phyloP scores from a whole-genome alignment of 2,329 filamentous ascomycete genomes.

The Botrytis deweyae region DNA sequence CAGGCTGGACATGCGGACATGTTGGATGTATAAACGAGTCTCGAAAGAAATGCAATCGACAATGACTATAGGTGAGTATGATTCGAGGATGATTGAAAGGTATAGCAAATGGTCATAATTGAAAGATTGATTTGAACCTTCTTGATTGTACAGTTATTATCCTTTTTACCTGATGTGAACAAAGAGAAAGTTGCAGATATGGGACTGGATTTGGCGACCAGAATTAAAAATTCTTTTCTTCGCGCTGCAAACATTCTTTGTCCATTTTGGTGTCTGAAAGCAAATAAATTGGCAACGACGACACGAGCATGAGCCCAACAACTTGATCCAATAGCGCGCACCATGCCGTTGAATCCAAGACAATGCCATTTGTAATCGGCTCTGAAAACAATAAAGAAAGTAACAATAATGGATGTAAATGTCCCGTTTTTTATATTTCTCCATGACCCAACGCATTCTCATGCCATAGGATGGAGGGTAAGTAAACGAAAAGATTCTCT shows the following conservation, averaged over 20 bases:
- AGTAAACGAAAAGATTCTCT: constrained; percentile 50
- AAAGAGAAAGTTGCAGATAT: background rate
- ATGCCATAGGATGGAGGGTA: constrained; percentile 55
- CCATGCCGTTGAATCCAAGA: background rate
- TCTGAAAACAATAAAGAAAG: background rate
- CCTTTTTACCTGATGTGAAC: background rate
- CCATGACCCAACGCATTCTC: constrained; percentile 39
- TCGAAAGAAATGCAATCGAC: background rate
- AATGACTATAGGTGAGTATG: background rate
- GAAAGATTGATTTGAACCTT: background rate
- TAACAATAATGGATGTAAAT: constrained; percentile 19
- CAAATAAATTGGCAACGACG: background rate
- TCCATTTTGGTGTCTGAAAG: constrained; percentile 2
- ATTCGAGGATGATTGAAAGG: background rate
- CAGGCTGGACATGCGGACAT: constrained; percentile 23
- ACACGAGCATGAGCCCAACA: too few relatives aligned
- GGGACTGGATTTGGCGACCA: background rate
- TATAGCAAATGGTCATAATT: constrained; percentile 1
- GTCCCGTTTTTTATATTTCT: constrained; percentile 38
- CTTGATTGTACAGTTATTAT: background rate
- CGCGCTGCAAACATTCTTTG: constrained; percentile 19
- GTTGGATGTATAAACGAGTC: background rate
- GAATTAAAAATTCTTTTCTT: background rate
- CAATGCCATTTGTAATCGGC: background rate
- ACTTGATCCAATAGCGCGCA: background rate